Base-by-base conservation (phyloP, 163 green algal species). In the Prototheca cutis region DNA sequence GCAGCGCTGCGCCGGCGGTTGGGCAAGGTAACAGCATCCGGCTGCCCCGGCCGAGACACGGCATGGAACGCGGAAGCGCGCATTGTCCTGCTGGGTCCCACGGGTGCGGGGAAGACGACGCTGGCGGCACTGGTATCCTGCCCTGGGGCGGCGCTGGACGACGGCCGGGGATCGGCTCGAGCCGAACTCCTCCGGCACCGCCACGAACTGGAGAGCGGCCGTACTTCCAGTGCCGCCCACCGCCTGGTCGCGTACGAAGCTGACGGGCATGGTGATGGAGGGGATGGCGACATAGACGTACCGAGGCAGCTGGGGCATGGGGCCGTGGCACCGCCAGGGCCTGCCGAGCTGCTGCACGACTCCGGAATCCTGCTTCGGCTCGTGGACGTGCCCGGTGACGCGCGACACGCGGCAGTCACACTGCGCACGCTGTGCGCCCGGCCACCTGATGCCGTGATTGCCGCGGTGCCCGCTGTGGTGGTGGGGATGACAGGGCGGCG, bases 141-240 rank as follows among this genome's bases (percentile, higher is more conserved):
- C 45, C 86, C 86, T 40, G 57, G 31, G 1, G 73, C 73, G 19
- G 85, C 84, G 2, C 82, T 95, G 62, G 86, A 94, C 72, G 84
- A 90, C 31, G 82, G 87, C 4, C 66, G 73, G 2, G 87, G 87
- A 42, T 67, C 67, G 13, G 86, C 84, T 13, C 80, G 87, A 42
- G 87, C 87, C 71, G 61, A 61, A n/a, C 82, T 94, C 32, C 75
- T 92, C 7, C 69, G 78, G 19, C 87, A 95, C 78, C 90, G 87
- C 79, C 87, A 95, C 47, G 87, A 95, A 71, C 85, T 94, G 15
- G 76, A 90, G 78, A 85, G 58, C n/a, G 86, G 86, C 3, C 79
- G 83, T 61, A 93, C 86, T 10, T 84, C 68, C 56, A 81, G 61
- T 48, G 78, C 91, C 51, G 76, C 55, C 29, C 79, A 90, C 63